phyloP scores from a whole-genome alignment of 2,329 filamentous ascomycete genomes.

The Fusarium humuli region DNA sequence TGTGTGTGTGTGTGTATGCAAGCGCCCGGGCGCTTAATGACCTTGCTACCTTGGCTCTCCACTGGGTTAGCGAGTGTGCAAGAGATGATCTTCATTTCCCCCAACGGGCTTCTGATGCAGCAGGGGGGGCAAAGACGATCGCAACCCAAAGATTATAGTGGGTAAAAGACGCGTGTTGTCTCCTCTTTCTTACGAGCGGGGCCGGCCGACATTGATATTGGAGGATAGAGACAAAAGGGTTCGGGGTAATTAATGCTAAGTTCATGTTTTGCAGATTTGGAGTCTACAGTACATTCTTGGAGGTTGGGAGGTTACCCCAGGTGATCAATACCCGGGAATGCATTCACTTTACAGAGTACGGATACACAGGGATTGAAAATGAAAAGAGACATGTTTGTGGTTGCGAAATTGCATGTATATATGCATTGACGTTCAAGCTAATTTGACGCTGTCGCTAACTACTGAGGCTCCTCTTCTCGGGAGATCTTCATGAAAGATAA shows the following conservation, averaged over 20 bases:
- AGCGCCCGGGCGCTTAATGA: constrained; percentile 36
- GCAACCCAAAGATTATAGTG: constrained; percentile 28
- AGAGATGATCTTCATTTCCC: constrained; percentile 46
- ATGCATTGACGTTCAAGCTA: constrained; percentile 24
- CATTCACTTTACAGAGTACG: neutral
- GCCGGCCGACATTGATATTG: constrained; percentile 23
- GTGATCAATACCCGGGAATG: constrained; percentile 11
- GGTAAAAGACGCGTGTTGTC: constrained; percentile 39
- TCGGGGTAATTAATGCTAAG: constrained; percentile 8
- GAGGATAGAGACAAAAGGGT: neutral
- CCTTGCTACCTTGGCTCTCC: neutral
- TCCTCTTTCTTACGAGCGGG: constrained; percentile 14
- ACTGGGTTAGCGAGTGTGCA: constrained; percentile 12
- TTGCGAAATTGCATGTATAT: constrained; percentile 23
- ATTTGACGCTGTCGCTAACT: constrained; percentile 29
- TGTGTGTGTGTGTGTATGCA: constrained; percentile 12
- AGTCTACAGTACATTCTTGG: constrained; percentile 13
- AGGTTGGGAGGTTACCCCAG: constrained; percentile 9
- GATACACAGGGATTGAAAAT: neutral
- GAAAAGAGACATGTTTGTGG: neutral
- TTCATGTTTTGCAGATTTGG: constrained; percentile 25
- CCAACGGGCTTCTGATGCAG: constrained; percentile 32
- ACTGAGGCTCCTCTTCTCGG: constrained; percentile 11
- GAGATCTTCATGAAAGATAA: constrained; percentile 26
- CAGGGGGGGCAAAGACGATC: constrained; percentile 22